phyloP scores from a whole-genome alignment of 2,329 filamentous ascomycete species.

The Blastomyces emzantsi region DNA sequence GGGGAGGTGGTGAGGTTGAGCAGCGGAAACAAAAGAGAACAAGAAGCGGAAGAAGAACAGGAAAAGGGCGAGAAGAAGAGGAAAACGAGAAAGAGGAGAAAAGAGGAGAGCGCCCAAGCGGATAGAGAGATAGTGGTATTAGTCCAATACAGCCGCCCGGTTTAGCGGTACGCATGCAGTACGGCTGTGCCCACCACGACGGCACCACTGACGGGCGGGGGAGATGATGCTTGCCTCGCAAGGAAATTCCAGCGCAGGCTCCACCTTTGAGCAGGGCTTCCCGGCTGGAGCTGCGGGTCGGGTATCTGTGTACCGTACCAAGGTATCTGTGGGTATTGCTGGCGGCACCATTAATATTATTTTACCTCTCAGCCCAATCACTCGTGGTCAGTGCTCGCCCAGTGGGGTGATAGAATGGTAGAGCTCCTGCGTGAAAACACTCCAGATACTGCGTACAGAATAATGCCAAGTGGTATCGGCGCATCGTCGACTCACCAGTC shows the following conservation, averaged over 20 bases:
- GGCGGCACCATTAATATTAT: no score
- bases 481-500: not conserved
- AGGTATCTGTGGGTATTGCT: not conserved
- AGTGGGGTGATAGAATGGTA: not conserved
- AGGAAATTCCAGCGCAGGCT: not conserved
- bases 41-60: constrained; percentile 1
- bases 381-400: not conserved
- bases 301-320: not conserved
- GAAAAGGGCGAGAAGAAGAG: not conserved
- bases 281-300: not conserved
- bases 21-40: not conserved
- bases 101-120: constrained; percentile 5
- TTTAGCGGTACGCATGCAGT: not conserved
- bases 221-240: not conserved
- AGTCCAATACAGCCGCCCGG: not conserved
- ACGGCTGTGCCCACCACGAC: not conserved
- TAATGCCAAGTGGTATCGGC: not conserved
- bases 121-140: constrained; percentile 9
- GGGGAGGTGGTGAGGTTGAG: not conserved
- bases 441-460: not conserved
- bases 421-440: not conserved
- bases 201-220: constrained; percentile 6
- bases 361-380: not conserved
- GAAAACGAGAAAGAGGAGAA: constrained; percentile 7
- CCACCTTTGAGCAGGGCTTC: not conserved